Percentiles rank a stretch among this genome's conserved stretches.
Conservation (phyloP, 768 basidiomycete species). For the Aureoboletus auriporus region DNA sequence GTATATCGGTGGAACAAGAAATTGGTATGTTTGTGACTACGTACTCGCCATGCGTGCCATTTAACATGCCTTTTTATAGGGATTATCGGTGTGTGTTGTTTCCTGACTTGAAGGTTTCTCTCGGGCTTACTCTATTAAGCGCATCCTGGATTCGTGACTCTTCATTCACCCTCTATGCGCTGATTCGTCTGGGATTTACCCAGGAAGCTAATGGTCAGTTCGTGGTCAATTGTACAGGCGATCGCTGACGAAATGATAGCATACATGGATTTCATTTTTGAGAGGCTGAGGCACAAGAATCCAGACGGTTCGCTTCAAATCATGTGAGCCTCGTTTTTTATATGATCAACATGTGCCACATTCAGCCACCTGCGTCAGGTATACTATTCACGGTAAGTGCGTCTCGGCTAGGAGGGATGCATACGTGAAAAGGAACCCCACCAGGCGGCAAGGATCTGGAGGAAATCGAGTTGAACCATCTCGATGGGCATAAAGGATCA, state of each 20-base stretch:
- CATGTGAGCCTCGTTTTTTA: slow-evolving; percentile 46
- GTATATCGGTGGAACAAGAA: slow-evolving; percentile 83
- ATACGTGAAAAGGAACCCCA: background rate
- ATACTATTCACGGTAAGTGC: slow-evolving; percentile 80
- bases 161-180: slow-evolving; percentile 91
- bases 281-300: slow-evolving; percentile 77
- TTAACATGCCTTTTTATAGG: slow-evolving; percentile 30
- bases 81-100: slow-evolving; percentile 52
- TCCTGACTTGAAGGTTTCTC: background rate
- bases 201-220: slow-evolving; percentile 80
- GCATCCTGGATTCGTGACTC: slow-evolving; percentile 95
- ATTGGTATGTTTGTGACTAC: slow-evolving; percentile 55
- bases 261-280: slow-evolving; percentile 90
- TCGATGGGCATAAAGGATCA: slow-evolving; percentile 86
- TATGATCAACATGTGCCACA: background rate
- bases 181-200: slow-evolving; percentile 91
- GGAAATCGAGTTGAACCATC: slow-evolving; percentile 78
- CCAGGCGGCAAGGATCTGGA: slow-evolving; percentile 73
- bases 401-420: background rate
- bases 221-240: background rate
- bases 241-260: slow-evolving; percentile 36
- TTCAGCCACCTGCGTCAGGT: slow-evolving; percentile 31
- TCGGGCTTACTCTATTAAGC: slow-evolving; percentile 30
- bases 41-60: background rate
- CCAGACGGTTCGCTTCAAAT: slow-evolving; percentile 91